phyloP scores from a whole-genome alignment of 139 green algal species.

The Micromonas commoda region DNA sequence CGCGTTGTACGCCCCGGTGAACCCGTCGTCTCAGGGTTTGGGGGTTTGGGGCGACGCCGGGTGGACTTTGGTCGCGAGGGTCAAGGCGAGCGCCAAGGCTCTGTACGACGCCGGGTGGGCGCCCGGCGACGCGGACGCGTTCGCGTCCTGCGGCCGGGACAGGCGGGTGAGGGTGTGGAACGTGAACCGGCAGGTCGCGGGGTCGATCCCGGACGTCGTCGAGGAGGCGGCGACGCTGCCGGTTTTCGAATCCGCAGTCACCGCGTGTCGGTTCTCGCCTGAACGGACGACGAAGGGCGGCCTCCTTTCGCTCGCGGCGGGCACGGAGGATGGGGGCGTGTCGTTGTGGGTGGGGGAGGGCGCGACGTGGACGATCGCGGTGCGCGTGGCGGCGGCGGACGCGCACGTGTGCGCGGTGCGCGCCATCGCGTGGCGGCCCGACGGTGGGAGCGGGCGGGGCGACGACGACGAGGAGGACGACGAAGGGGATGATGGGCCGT shows the following conservation, averaged over 20 bases:
- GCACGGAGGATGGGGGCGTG: conserved; percentile 59
- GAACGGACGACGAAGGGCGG: neutral
- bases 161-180: conserved; percentile 17
- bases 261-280: too few species aligned
- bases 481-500: neutral
- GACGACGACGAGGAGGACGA: neutral
- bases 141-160: conserved; percentile 32
- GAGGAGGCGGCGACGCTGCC: neutral
- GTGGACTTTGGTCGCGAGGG: neutral
- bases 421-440: conserved; percentile 49
- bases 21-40: neutral
- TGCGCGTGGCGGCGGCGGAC: conserved; percentile 27
- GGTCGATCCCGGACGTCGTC: neutral
- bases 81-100: conserved; percentile 66
- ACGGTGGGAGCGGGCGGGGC: neutral
- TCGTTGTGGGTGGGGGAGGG: conserved; percentile 39
- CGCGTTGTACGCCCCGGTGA: conserved; percentile 39
- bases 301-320: conserved; percentile 49
- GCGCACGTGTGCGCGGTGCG: conserved; percentile 52
- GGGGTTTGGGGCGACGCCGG: neutral
- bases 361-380: conserved; percentile 37
- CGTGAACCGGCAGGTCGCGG: neutral
- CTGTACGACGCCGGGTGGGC: conserved; percentile 72
- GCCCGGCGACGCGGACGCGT: conserved; percentile 38
- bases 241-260: neutral